Evolutionary conservation across 2,329 filamentous ascomycete species (phyloP).

Genomic region (Cryphonectria nitschkei): DNA sequence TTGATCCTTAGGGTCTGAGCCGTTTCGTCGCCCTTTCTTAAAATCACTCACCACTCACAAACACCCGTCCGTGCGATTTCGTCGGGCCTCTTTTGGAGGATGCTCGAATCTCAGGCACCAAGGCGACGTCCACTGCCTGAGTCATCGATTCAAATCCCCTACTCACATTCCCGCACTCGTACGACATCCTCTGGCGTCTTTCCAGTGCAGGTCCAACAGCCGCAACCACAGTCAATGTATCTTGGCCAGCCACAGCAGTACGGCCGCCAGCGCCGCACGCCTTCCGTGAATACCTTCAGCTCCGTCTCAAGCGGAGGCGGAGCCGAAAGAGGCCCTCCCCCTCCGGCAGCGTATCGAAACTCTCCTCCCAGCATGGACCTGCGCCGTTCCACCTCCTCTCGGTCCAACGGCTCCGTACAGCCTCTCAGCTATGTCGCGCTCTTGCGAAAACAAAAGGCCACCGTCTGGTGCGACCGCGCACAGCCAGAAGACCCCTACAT

Average conservation of each 20-base stretch:
- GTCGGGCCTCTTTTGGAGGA: conserved; percentile 27
- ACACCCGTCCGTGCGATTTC: conserved; percentile 20
- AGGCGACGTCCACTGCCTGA: conserved; percentile 35
- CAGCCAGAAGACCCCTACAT: conserved; percentile 90
- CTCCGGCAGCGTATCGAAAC: conserved; percentile 60
- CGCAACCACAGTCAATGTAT: conserved; percentile 37
- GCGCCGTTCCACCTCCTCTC: conserved; percentile 79
- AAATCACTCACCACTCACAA: conserved; percentile 12
- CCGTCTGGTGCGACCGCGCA: conserved; percentile 95
- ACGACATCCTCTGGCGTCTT: conserved; percentile 62
- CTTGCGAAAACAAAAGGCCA: conserved; percentile 96
- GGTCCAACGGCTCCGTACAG: conserved; percentile 65
- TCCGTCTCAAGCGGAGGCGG: conserved; percentile 62
- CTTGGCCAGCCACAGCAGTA: conserved; percentile 39
- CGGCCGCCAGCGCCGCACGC: conserved; percentile 57
- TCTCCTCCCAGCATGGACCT: conserved; percentile 57
- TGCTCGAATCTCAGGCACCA: conserved; percentile 40
- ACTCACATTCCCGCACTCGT: conserved; percentile 58
- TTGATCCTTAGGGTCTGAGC: conserved; percentile 12
- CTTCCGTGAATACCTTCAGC: conserved; percentile 70
- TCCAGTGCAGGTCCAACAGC: conserved; percentile 39
- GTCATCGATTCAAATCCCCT: conserved; percentile 37
- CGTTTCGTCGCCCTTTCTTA: conserved; percentile 15
- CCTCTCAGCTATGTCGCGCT: conserved; percentile 87
- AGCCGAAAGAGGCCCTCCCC: conserved; percentile 43